Evolutionary conservation across 768 basidiomycete genomes (phyloP), one percentile per base, ranked within the genome.

Genomic region (Suillus paluster): DNA sequence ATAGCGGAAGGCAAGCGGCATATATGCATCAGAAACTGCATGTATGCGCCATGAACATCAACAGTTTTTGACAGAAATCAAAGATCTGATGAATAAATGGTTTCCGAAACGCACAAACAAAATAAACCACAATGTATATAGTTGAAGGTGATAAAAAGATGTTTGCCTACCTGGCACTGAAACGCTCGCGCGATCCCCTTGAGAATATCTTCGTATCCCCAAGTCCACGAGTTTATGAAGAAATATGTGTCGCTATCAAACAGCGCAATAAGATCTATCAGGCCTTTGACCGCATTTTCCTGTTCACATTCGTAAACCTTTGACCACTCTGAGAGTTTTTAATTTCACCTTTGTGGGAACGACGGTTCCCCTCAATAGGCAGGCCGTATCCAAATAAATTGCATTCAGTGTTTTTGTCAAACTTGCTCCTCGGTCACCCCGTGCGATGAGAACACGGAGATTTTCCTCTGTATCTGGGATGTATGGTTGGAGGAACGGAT

Each of bases 141-240:
- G n/a, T 19, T 38, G 8, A 52, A 49, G 11, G 57, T n/a, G 17
- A 1, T 17, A 9, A 23, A 68, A 72, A 25, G 14, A 25, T 5
- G 23, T 11, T 54, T 38, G 9, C 54, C 17, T 65, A 90, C 92
- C 77, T 84, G 81, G 58, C 81, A 78, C 38, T 84, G 80, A 68
- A 97, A 98, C 1, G 80, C 78, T 3, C 80, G 76, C 3, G 90
- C 83, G 9, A 98, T 77, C 0, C 82, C 91, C 68, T 94, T 92
- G 33, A 97, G 78, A 15, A 96, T 78, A 60, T 95, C 93, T 74
- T 99, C 97, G 71, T 97, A 98, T 1, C 97, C 97, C 89, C 92
- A 96, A 0, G 96, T 97, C 97, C 97, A 99, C 0, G 85, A 72
- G 70, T 97, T 97, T 61, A 99, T 80, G 77, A 91, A 98, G 77